Percentiles rank a stretch among this genome's conserved stretches.
These are phyloP conservation scores for Botrytis porri DNA, from an alignment of 2,329 filamentous ascomycete genomes.

Conservation along the genomic window DNA sequence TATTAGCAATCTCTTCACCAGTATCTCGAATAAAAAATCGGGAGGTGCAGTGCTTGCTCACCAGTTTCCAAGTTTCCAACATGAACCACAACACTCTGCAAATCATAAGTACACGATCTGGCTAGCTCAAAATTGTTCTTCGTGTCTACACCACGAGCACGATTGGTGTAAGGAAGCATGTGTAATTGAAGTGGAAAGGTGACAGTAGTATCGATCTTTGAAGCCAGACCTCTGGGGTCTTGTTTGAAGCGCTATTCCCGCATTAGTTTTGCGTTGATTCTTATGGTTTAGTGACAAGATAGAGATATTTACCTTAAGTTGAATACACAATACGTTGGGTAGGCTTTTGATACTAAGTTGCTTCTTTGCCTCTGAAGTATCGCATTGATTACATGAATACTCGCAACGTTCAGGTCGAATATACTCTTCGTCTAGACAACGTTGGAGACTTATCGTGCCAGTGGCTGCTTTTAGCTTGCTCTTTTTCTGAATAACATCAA, in stretches of 20 bases:
- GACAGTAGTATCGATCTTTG: constrained; percentile 85
- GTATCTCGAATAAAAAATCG: not conserved
- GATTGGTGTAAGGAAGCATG: constrained; percentile 84
- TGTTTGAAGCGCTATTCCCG: constrained; percentile 66
- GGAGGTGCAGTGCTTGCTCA: constrained; percentile 26
- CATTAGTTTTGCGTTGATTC: constrained; percentile 17
- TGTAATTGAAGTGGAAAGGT: constrained; percentile 84
- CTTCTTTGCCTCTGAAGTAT: constrained; percentile 75
- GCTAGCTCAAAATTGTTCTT: constrained; percentile 54
- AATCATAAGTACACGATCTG: constrained; percentile 74
- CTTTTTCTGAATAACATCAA: constrained; percentile 74
- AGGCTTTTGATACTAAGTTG: constrained; percentile 80
- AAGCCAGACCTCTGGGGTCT: constrained; percentile 65
- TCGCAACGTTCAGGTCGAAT: constrained; percentile 84
- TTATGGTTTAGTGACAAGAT: not conserved
- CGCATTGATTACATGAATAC: constrained; percentile 81
- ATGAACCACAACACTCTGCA: constrained; percentile 87
- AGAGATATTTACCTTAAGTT: constrained; percentile 69
- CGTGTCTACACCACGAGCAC: constrained; percentile 51
- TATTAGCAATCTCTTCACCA: constrained; percentile 57
- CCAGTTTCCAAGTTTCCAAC: constrained; percentile 87
- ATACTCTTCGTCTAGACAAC: constrained; percentile 82
- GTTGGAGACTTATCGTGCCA: constrained; percentile 57
- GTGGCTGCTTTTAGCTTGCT: constrained; percentile 43
- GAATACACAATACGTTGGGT: constrained; percentile 86